Evolutionary conservation across 1,284 basidiomycete species (phyloP).

Genomic region (Cryptococcus sp.): DNA sequence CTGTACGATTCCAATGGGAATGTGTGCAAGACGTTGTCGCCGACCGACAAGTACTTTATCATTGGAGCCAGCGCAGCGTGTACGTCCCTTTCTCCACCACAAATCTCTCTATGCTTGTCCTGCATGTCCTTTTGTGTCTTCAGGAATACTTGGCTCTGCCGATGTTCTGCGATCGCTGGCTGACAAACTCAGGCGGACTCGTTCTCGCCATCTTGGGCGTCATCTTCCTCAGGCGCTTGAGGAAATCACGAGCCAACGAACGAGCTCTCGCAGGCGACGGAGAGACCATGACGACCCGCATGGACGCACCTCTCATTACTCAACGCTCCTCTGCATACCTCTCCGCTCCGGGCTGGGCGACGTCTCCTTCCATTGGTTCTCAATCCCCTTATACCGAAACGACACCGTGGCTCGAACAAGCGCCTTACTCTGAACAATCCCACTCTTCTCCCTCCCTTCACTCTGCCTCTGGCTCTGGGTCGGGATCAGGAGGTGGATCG

Average conservation of each 20-base stretch:
- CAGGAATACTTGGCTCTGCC: no score
- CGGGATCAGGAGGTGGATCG: no score
- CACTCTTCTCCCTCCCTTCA: not conserved
- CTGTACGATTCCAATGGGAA: conserved; percentile 30
- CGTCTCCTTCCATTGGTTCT: no score
- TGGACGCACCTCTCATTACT: not conserved
- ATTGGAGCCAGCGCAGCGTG: not conserved
- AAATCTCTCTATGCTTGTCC: not conserved
- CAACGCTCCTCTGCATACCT: not conserved
- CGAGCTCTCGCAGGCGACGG: not conserved
- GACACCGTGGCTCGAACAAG: not conserved
- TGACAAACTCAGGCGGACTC: conserved; percentile 12
- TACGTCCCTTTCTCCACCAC: not conserved
- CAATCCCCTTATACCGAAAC: not conserved
- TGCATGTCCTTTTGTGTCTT: no score
- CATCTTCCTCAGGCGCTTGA: conserved; percentile 7
- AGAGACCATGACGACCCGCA: not conserved
- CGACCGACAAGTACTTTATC: not conserved
- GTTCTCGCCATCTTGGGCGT: conserved; percentile 10
- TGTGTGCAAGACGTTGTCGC: not conserved
- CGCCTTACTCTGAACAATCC: not conserved
- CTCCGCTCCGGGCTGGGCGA: no score
- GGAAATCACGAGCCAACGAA: conserved; percentile 9
- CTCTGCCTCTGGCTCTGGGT: no score
- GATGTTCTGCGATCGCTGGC: no score